A percentile compares a stretch with the other conserved stretches of the same genome.
These are phyloP conservation scores for Biscogniauxia sp. DNA, from an alignment of 2,329 filamentous ascomycete species.

Conservation along the genomic window DNA sequence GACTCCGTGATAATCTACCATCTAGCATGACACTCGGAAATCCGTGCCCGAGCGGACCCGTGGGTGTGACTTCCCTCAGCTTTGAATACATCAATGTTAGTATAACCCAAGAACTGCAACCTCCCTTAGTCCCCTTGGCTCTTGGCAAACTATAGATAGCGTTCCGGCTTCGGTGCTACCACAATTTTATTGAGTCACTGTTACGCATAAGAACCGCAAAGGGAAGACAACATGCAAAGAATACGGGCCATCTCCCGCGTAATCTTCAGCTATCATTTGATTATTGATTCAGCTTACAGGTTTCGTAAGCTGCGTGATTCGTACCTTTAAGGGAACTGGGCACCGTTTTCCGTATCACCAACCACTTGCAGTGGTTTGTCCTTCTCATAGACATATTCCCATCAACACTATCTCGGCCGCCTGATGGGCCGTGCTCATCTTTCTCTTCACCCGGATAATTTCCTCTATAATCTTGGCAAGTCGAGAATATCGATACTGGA, in stretches of 20 bases:
- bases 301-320: not conserved
- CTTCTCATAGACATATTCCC: not conserved
- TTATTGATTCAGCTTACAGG: not conserved
- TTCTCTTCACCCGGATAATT: not conserved
- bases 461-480: not conserved
- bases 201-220: not conserved
- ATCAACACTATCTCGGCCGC: not conserved
- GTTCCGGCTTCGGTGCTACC: not conserved
- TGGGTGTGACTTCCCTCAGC: not conserved
- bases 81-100: not conserved
- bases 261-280: not conserved
- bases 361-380: not conserved
- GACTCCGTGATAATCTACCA: not conserved
- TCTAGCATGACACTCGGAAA: not conserved
- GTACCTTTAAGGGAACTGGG: not conserved
- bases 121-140: not conserved
- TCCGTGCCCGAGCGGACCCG: not conserved
- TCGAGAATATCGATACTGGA: not conserved
- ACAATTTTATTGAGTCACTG: not conserved
- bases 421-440: not conserved
- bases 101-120: not conserved
- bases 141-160: not conserved
- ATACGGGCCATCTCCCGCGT: not conserved
- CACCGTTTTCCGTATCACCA: not conserved
- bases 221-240: not conserved